Percentiles rank a stretch among this genome's conserved stretches.
These are phyloP conservation scores for Paraphoma sp. DNA, from an alignment of 2,329 filamentous ascomycete species.

Conservation along the genomic window DNA sequence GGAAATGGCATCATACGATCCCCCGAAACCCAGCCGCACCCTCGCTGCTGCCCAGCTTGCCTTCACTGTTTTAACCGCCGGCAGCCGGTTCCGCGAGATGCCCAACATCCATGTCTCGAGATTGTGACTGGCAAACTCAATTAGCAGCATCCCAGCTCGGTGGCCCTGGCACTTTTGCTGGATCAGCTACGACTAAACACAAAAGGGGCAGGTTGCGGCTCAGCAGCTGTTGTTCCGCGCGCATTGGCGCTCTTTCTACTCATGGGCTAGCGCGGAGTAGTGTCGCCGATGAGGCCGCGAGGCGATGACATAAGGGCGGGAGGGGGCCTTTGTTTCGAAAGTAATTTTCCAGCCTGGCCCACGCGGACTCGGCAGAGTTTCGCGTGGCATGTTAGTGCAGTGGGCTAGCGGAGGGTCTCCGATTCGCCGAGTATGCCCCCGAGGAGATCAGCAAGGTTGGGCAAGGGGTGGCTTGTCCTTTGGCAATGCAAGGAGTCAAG, in stretches of 20 bases:
- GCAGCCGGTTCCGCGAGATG: background rate
- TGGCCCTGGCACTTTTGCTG: background rate
- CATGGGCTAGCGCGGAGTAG: background rate
- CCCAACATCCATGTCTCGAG: background rate
- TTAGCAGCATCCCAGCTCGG: background rate
- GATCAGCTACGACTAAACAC: background rate
- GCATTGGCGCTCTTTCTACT: background rate
- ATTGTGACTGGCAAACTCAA: background rate
- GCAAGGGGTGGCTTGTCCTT: background rate
- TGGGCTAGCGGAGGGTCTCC: background rate
- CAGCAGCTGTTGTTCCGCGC: background rate
- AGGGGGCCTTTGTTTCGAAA: too few relatives aligned
- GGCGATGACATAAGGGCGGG: background rate
- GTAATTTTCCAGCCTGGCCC: too few relatives aligned
- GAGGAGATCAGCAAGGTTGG: background rate
- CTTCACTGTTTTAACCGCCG: background rate
- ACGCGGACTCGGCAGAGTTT: background rate
- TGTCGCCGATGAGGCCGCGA: background rate
- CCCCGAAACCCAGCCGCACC: background rate
- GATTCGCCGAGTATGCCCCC: background rate
- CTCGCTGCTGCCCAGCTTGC: background rate
- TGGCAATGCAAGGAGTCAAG: background rate
- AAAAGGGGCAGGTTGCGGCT: background rate
- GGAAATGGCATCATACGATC: background rate
- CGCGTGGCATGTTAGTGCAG: background rate